Evolutionary conservation across 192 early-diverging fungal species (phyloP), one percentile per base, ranked within the genome.

Genomic region (Thoreauomyces humboldtii): DNA sequence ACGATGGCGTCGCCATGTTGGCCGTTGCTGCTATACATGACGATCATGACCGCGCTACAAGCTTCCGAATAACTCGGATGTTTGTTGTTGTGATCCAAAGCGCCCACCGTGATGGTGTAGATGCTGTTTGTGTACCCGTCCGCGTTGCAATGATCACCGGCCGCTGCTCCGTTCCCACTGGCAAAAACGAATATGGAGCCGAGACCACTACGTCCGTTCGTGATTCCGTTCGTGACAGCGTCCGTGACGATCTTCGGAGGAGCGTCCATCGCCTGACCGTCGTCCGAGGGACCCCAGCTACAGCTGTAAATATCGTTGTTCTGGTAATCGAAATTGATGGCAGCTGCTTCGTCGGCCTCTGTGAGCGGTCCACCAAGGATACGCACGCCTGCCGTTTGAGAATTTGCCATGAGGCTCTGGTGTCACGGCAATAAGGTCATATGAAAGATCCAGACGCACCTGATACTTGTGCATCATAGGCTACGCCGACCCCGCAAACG

Each of bases 111-210:
- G 60, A 98, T 88, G 1, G 95, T 96, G 72, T 92, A 98, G 15
- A 94, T 91, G 63, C 88, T 90, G 77, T 98, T 98, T 25, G 94
- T 93, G 76, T 96, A 96, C 12, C 94, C 93, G 66, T 98, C 93
- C 79, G 87, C 93, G 73, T 98, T 98, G 77, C 94, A 96, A 74
- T 98, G 94, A 59, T 98, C 95, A 37, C 80, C 78, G 1, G 48
- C 65, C 0, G 74, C 70, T 0, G 90, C 94, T 24, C 95, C 95
- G 56, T 98, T 96, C 32, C 95, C 95, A 1, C 90, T 87, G 0
- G 93, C 95, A 81, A 98, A 98, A 9, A 98, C 92, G 73, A 80
- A 98, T 25, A 98, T 84, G 6, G 89, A 90, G 5, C 95, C 95
- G 42, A 84, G 79, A 9, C 94, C 95, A 3, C 75, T 69, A 17